Evolutionary conservation across 805 yeast species (phyloP).

Genomic region (Wickerhamiella musiphila): DNA sequence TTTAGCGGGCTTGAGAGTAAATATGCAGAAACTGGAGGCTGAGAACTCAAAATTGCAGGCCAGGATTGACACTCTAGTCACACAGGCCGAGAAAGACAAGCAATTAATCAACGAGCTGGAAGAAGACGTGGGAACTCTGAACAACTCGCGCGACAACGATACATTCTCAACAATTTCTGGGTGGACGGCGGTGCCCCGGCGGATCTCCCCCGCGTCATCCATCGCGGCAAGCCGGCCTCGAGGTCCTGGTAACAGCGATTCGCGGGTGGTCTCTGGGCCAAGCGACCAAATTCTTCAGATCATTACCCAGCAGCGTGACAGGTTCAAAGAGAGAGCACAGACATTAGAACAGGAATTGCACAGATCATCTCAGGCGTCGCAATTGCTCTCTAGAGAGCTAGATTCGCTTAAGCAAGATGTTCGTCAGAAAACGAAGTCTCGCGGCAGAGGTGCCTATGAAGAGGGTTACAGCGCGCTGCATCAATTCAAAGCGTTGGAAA

Average conservation of each 20-base stretch:
- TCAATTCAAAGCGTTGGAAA: slow-evolving; percentile 60
- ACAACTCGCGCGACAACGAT: slow-evolving; percentile 10
- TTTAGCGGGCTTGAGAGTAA: slow-evolving; percentile 4
- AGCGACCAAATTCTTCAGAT: slow-evolving; percentile 46
- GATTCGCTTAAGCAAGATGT: slow-evolving; percentile 46
- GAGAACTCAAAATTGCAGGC: slow-evolving; percentile 20
- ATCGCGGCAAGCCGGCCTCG: slow-evolving; percentile 3
- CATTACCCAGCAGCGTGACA: slow-evolving; percentile 84
- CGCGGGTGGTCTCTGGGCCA: slow-evolving; percentile 6
- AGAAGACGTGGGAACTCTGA: slow-evolving; percentile 34
- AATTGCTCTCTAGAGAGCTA: slow-evolving; percentile 45
- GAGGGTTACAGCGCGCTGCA: slow-evolving; percentile 70
- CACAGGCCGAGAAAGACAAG: slow-evolving; percentile 24
- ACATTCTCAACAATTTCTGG: slow-evolving; percentile 22
- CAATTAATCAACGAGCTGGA: slow-evolving; percentile 48
- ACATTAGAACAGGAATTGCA: slow-evolving; percentile 74
- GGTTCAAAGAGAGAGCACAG: slow-evolving; percentile 67
- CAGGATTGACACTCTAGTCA: slow-evolving; percentile 2
- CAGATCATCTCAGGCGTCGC: slow-evolving; percentile 34
- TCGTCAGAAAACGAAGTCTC: slow-evolving; percentile 23
- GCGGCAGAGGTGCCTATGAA: slow-evolving; percentile 51
- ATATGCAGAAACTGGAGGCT: slow-evolving; percentile 35
- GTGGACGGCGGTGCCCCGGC: slow-evolving; percentile 23
- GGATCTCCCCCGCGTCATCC: slow-evolving; percentile 24
- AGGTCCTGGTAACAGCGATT: slow-evolving; percentile 5